Evolutionary conservation across 257 asterid genomes (phyloP).

Genomic region (Petunia secreta): DNA sequence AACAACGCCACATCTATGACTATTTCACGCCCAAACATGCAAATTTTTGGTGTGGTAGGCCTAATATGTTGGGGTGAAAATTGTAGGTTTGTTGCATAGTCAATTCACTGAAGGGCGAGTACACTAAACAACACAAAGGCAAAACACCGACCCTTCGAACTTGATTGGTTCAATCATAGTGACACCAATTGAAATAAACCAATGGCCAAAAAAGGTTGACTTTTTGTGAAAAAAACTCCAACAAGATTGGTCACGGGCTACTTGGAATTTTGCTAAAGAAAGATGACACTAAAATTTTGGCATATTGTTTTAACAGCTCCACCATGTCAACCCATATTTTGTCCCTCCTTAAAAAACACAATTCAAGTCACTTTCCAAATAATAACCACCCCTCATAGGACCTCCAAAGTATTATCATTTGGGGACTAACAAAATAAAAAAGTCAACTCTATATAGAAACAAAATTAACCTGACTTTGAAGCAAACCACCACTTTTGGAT

Average conservation of each 20-base stretch:
- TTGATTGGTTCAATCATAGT: not conserved
- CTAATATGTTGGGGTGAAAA: not conserved
- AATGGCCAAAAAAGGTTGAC: constrained; percentile 50
- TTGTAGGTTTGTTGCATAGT: not conserved
- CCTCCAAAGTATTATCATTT: not conserved
- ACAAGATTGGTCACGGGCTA: constrained; percentile 45
- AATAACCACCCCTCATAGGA: constrained; percentile 16
- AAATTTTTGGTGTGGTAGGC: too few relatives aligned
- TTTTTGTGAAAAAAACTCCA: constrained; percentile 44
- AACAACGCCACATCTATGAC: too few relatives aligned
- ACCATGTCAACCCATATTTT: constrained; percentile 40
- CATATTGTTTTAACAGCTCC: constrained; percentile 29
- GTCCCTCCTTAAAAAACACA: constrained; percentile 31
- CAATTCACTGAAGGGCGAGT: constrained; percentile 3
- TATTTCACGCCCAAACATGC: too few relatives aligned
- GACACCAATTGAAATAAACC: not conserved
- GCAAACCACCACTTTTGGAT: constrained; percentile 36
- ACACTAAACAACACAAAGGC: not conserved
- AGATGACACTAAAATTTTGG: constrained; percentile 35
- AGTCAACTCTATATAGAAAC: constrained; percentile 55
- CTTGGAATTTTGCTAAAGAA: not conserved
- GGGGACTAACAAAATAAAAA: constrained; percentile 36
- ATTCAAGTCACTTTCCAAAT: not conserved
- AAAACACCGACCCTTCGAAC: constrained; percentile 10
- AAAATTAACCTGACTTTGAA: constrained; percentile 36